These are phyloP conservation scores for Leccinum arenicola DNA, from an alignment of 768 basidiomycete species.

Conservation along the genomic window DNA sequence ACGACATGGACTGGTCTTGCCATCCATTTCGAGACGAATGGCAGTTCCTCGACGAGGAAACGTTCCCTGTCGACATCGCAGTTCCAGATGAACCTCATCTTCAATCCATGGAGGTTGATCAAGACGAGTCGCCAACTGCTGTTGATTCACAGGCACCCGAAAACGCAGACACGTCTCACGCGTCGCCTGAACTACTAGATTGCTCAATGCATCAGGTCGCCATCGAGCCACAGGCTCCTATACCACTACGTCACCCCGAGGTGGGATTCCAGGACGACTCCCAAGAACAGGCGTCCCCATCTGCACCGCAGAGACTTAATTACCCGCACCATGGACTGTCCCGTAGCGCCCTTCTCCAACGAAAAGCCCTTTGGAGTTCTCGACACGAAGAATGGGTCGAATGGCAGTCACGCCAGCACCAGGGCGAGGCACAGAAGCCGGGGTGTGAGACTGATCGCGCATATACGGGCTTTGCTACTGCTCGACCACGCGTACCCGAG, in stretches of 20 bases:
- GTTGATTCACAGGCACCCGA: constrained; percentile 16
- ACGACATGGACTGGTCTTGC: constrained; percentile 14
- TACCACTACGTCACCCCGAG: constrained; percentile 19
- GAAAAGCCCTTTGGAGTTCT: constrained; percentile 61
- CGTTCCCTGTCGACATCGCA: background rate
- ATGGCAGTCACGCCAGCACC: constrained; percentile 25
- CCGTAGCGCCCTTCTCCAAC: constrained; percentile 52
- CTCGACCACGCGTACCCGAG: background rate
- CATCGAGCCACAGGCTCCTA: constrained; percentile 20
- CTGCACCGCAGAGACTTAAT: constrained; percentile 36
- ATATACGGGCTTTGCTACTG: constrained; percentile 25
- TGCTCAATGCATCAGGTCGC: constrained; percentile 16
- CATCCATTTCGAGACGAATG: background rate
- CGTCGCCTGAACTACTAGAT: constrained; percentile 13
- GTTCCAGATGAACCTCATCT: background rate
- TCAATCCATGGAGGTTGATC: background rate
- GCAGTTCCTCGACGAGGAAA: constrained; percentile 10
- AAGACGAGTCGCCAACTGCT: constrained; percentile 5
- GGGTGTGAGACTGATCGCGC: constrained; percentile 16
- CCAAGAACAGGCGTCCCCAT: constrained; percentile 3
- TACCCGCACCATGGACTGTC: constrained; percentile 63
- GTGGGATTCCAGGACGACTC: constrained; percentile 1
- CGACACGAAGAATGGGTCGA: constrained; percentile 53
- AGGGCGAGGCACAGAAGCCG: constrained; percentile 1
- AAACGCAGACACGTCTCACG: constrained; percentile 6